phyloP scores from a whole-genome alignment of 106 monocot genomes.

The Dactylorhiza incarnata region DNA sequence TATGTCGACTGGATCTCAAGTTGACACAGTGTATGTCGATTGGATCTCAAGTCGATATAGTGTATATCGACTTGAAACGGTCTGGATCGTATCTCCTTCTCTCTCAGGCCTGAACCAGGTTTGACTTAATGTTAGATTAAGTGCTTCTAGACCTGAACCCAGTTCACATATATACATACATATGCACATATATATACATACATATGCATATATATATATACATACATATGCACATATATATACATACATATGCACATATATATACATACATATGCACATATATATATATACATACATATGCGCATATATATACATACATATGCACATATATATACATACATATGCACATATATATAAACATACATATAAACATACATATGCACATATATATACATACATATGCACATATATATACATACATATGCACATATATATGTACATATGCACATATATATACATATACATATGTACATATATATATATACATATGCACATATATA shows the following conservation, averaged over 20 bases:
- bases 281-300: constrained; percentile 5
- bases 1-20: too few relatives aligned
- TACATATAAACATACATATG: not conserved
- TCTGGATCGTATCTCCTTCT: too few relatives aligned
- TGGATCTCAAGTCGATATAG: too few relatives aligned
- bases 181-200: constrained; percentile 7
- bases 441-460: not conserved
- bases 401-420: not conserved
- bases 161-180: constrained; percentile 4
- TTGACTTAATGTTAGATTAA: too few relatives aligned
- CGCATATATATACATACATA: not conserved
- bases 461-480: not conserved
- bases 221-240: constrained; percentile 3
- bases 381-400: not conserved
- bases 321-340: not conserved
- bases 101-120: too few relatives aligned
- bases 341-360: not conserved
- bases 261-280: constrained; percentile 1
- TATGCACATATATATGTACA: not conserved
- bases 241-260: constrained; percentile 1
- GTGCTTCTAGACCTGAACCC: not conserved
- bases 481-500: not conserved
- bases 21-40: too few relatives aligned
- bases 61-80: too few relatives aligned
- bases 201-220: constrained; percentile 3